These are phyloP conservation scores for Talaromyces marneffei DNA, from an alignment of 2,329 filamentous ascomycete genomes.

Conservation along the genomic window DNA sequence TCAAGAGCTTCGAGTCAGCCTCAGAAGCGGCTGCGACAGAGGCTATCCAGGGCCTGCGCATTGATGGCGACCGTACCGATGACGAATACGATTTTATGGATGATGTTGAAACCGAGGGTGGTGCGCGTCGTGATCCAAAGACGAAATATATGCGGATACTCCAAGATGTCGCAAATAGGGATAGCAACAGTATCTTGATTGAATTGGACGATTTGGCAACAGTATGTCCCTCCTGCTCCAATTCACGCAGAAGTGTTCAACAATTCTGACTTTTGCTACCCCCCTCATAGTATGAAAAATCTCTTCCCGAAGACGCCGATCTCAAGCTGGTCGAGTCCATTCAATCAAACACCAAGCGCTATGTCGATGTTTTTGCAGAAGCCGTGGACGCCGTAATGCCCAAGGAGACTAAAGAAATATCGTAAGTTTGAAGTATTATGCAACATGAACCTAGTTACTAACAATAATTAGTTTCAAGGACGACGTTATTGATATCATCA, in stretches of 20 bases:
- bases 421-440: slow-evolving; percentile 45
- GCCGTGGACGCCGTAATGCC: slow-evolving; percentile 87
- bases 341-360: slow-evolving; percentile 87
- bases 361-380: slow-evolving; percentile 82
- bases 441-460: slow-evolving; percentile 18
- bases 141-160: slow-evolving; percentile 85
- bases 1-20: slow-evolving; percentile 69
- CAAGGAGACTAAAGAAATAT: slow-evolving; percentile 67
- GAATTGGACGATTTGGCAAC: slow-evolving; percentile 81
- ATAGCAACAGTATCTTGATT: slow-evolving; percentile 69
- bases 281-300: slow-evolving; percentile 63
- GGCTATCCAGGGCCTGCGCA: slow-evolving; percentile 75
- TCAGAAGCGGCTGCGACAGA: slow-evolving; percentile 64
- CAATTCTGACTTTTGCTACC: not conserved
- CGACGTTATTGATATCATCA: slow-evolving; percentile 92
- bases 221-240: slow-evolving; percentile 43
- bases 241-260: not conserved
- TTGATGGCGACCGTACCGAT: slow-evolving; percentile 78
- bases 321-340: slow-evolving; percentile 69
- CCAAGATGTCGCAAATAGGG: slow-evolving; percentile 79
- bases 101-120: slow-evolving; percentile 58
- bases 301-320: slow-evolving; percentile 61
- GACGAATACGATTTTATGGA: slow-evolving; percentile 95
- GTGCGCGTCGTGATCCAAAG: slow-evolving; percentile 51
- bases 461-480: slow-evolving; percentile 70